Evolutionary conservation across 2,329 filamentous ascomycete species (phyloP).

Genomic region (Fusarium goolgardi): DNA sequence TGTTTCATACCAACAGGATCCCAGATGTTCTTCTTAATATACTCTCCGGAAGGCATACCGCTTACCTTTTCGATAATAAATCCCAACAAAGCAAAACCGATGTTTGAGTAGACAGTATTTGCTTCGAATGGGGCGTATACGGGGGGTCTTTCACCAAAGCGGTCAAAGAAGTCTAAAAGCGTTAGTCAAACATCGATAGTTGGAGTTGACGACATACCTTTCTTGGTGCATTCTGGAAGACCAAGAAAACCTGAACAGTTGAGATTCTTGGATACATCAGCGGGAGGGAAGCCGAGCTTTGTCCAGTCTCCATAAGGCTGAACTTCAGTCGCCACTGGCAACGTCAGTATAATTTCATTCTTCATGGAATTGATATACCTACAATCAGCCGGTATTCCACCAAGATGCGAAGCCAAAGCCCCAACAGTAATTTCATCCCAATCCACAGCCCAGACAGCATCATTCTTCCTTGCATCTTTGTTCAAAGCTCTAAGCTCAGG

Average conservation of each 20-base stretch:
- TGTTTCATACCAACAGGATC: slow-evolving; percentile 11
- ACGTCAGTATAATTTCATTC: rapidly evolving
- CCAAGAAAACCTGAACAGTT: slow-evolving; percentile 25
- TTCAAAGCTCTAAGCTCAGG: slow-evolving; percentile 18
- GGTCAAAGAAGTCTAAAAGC: slow-evolving; percentile 1
- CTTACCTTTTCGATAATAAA: slow-evolving; percentile 21
- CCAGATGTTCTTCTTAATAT: slow-evolving; percentile 20
- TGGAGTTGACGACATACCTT: background rate
- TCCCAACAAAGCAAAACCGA: slow-evolving; percentile 2
- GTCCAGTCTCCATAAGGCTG: slow-evolving; percentile 30
- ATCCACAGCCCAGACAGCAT: slow-evolving; percentile 20
- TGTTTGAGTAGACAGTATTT: slow-evolving; percentile 18
- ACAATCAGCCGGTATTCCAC: slow-evolving; percentile 17
- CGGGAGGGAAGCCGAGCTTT: background rate
- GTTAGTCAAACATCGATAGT: rapidly evolving
- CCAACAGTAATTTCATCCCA: slow-evolving; percentile 27
- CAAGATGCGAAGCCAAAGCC: slow-evolving; percentile 11
- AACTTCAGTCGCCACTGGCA: slow-evolving; percentile 9
- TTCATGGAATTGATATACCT: rapidly evolving
- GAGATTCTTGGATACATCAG: slow-evolving; percentile 2
- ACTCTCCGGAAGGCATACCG: slow-evolving; percentile 14
- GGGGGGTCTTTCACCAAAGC: slow-evolving; percentile 17
- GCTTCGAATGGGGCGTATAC: slow-evolving; percentile 11
- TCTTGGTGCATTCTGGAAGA: background rate
- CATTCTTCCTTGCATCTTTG: slow-evolving; percentile 9